These are phyloP conservation scores for Paecilomyces formosus DNA, from an alignment of 2,329 filamentous ascomycete genomes.

Conservation along the genomic window DNA sequence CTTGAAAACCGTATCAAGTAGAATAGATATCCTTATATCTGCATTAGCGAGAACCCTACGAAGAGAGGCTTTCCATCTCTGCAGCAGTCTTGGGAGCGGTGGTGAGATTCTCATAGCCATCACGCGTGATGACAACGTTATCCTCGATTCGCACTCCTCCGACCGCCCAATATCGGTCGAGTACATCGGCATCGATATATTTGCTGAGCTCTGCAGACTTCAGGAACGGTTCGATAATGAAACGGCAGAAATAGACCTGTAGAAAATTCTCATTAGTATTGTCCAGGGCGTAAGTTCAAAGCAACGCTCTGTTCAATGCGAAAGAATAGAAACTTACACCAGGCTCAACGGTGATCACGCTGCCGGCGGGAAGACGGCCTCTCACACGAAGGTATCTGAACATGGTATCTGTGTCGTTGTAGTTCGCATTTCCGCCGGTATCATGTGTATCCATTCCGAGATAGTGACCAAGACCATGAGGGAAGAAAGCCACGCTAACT, in stretches of 20 bases:
- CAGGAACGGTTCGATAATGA: constrained; percentile 77
- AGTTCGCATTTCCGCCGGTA: constrained; percentile 69
- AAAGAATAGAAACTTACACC: constrained; percentile 51
- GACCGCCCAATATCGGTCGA: constrained; percentile 78
- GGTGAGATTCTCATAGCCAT: constrained; percentile 78
- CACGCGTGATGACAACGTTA: constrained; percentile 70
- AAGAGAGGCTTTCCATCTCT: constrained; percentile 50
- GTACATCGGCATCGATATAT: constrained; percentile 66
- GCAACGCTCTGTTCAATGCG: too few relatives aligned
- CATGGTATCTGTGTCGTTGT: constrained; percentile 70
- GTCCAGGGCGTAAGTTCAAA: constrained; percentile 1
- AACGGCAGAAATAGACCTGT: constrained; percentile 81
- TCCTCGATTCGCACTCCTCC: constrained; percentile 93
- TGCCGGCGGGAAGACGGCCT: constrained; percentile 64
- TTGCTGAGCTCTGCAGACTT: constrained; percentile 62
- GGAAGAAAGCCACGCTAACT: constrained; percentile 85
- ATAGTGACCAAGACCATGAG: constrained; percentile 85
- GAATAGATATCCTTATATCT: background rate
- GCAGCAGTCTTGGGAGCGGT: constrained; percentile 65
- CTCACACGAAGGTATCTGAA: constrained; percentile 82
- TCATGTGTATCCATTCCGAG: constrained; percentile 92
- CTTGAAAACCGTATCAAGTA: too few relatives aligned
- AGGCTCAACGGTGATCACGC: constrained; percentile 90
- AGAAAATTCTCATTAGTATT: background rate
- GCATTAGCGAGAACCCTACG: constrained; percentile 7